Evolutionary conservation across 306 rosid genomes (phyloP).

Genomic region (Vigna nakashimae): DNA sequence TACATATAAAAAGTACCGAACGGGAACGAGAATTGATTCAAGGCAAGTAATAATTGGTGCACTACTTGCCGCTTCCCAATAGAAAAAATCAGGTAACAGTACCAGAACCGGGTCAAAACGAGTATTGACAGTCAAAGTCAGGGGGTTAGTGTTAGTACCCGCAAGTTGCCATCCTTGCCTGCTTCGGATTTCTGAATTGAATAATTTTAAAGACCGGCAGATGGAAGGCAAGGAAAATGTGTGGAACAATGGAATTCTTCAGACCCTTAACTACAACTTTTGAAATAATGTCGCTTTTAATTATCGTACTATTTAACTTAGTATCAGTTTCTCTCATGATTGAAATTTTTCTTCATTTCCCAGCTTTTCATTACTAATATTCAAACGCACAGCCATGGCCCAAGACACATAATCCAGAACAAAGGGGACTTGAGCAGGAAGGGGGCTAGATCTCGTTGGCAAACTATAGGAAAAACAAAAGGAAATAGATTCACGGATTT

Average conservation of each 20-base stretch:
- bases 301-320: background rate
- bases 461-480: background rate
- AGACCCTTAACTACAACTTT: background rate
- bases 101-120: too few species aligned
- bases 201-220: background rate
- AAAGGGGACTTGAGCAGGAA: background rate
- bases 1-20: too few species aligned
- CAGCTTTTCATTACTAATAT: slow-evolving; percentile 6
- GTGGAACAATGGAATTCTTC: slow-evolving; percentile 5
- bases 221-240: slow-evolving; percentile 12
- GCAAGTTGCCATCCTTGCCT: background rate
- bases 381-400: too few species aligned
- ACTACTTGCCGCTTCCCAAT: too few species aligned
- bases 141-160: too few species aligned
- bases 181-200: background rate
- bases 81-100: too few species aligned
- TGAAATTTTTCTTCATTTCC: background rate
- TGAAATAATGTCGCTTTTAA: slow-evolving; percentile 10
- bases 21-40: too few species aligned
- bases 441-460: background rate
- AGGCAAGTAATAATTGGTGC: too few species aligned
- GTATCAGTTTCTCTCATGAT: background rate
- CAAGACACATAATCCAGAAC: background rate
- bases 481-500: slow-evolving; percentile 8
- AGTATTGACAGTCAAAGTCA: too few species aligned